Base-by-base conservation (phyloP, 352 stramenopile genomes). In the Globisporangium cederbergense region DNA sequence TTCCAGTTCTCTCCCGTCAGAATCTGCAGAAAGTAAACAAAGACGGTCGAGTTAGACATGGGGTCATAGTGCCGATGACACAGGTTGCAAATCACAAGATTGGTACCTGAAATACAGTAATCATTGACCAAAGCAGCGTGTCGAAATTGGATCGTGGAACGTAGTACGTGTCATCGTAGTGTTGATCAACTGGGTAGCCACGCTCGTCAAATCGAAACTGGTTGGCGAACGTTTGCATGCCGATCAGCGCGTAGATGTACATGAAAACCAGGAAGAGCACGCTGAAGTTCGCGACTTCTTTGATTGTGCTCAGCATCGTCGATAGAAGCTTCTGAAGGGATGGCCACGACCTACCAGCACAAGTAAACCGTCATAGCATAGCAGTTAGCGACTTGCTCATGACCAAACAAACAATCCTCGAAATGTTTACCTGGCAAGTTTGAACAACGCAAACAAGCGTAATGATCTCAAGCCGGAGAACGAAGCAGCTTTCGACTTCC, bases 1-100 rank as follows among this genome's bases (percentile, higher is more conserved):
- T 97, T 97, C 91, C 91, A 98, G 74, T 98, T 97, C 64, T 98
- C 93, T 22, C 90, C 91, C 22, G 91, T 93, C 20, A 98, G 66
- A 38, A 98, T 83, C 74, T 98, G 74, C 64, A 82, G 79, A 22
- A 79, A 60, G 13, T 9, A 38, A 13, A 34, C 13, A 5, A 11
- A 54, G 22, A 30, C 10, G 11, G 47, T n/a, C 36, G 40, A 2
- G 40, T 46, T n/a, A 46, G 14, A n/a, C 13, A n/a, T 46, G 40
- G 40, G n/a, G 5, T 46, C 18, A 46, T n/a, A 13, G 4, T n/a
- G 40, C 5, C 13, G 5, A 4, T 13, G 40, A 46, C 40, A 46
- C 14, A 13, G 40, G 13, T 2, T 42, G 11, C 9, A 42, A 42
- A 28, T 28, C 25, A 2, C 36, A 42, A 47, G 4, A 20, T 16